Conservation (phyloP, 2,329 filamentous ascomycete genomes). For the Colletotrichum cordylinicola region DNA sequence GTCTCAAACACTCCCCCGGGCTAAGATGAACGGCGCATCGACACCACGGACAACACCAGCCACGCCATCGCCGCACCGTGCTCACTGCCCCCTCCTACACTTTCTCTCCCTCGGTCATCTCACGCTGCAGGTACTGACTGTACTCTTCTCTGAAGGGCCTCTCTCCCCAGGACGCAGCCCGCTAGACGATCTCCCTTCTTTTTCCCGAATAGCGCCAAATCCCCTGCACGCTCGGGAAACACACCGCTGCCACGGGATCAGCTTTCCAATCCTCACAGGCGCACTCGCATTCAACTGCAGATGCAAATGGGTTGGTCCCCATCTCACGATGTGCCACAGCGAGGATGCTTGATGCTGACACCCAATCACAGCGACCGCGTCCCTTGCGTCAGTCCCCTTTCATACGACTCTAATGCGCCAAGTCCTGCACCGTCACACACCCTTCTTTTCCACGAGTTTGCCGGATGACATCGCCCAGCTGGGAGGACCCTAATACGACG, state of each 20-base stretch:
- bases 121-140: not conserved
- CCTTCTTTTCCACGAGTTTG: not conserved
- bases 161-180: not conserved
- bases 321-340: not conserved
- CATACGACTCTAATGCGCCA: constrained; percentile 13
- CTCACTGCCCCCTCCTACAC: not conserved
- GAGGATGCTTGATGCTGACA: not conserved
- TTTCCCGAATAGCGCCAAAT: not conserved
- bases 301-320: not conserved
- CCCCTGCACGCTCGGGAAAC: not conserved
- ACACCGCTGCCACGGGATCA: not conserved
- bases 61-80: constrained; percentile 12
- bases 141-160: not conserved
- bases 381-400: constrained; percentile 15
- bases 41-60: not conserved
- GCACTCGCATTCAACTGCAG: not conserved
- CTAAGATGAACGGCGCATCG: not conserved
- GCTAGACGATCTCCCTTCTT: not conserved
- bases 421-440: not conserved
- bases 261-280: not conserved
- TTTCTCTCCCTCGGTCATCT: not conserved
- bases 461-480: not conserved
- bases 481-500: not conserved
- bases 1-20: not conserved
- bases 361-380: constrained; percentile 7